These are phyloP conservation scores for Orbilia javanica DNA, from an alignment of 2,329 filamentous ascomycete genomes.

Conservation along the genomic window DNA sequence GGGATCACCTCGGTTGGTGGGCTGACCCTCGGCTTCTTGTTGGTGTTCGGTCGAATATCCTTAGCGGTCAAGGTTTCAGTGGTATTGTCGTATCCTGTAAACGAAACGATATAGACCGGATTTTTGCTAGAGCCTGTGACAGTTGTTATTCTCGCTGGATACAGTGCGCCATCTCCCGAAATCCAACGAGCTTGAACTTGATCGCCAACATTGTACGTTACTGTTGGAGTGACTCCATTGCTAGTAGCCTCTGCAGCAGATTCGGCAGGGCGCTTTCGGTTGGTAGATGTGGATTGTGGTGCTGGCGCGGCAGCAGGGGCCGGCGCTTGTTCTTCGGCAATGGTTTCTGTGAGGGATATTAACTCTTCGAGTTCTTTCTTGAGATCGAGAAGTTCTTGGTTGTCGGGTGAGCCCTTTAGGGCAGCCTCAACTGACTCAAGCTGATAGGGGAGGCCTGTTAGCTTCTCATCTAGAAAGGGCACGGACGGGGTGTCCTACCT, in stretches of 20 bases:
- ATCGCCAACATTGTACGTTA: conserved; percentile 77
- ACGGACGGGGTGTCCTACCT: conserved; percentile 65
- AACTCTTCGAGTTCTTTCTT: conserved; percentile 84
- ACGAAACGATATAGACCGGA: conserved; percentile 93
- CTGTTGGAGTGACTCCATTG: conserved; percentile 69
- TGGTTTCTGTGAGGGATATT: conserved; percentile 81
- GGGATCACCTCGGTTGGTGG: conserved; percentile 65
- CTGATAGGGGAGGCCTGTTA: conserved; percentile 66
- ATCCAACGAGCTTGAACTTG: conserved; percentile 90
- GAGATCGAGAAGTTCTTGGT: conserved; percentile 80
- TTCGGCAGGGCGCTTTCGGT: conserved; percentile 63
- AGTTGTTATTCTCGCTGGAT: conserved; percentile 90
- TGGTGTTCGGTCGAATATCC: conserved; percentile 80
- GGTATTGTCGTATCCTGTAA: conserved; percentile 84
- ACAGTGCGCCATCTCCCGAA: conserved; percentile 88
- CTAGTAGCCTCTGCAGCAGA: conserved; percentile 64
- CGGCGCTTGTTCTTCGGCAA: conserved; percentile 83
- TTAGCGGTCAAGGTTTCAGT: conserved; percentile 84
- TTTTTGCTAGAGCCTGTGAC: conserved; percentile 92
- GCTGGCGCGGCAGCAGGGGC: conserved; percentile 67
- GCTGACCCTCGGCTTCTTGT: conserved; percentile 72
- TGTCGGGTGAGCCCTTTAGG: conserved; percentile 83
- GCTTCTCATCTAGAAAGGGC: conserved; percentile 37
- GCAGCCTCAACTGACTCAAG: conserved; percentile 82
- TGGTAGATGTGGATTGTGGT: conserved; percentile 61